Conservation (phyloP, 2,329 filamentous ascomycete species). For the Nemania abortiva region DNA sequence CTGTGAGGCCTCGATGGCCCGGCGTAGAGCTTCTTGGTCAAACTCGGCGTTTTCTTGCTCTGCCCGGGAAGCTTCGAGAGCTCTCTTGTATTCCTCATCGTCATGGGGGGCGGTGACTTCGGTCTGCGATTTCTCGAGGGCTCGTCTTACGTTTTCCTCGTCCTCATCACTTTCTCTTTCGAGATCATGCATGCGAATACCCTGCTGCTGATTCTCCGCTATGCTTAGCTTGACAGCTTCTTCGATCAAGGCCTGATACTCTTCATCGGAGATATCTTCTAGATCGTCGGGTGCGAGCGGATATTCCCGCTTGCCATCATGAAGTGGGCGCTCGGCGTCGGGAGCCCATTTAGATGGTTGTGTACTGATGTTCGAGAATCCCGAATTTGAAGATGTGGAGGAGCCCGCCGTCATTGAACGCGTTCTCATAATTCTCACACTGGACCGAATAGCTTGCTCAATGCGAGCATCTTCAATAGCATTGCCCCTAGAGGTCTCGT, state of each 20-base stretch:
- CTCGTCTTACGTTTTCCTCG: slow-evolving; percentile 43
- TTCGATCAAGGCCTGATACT: slow-evolving; percentile 68
- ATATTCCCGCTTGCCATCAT: slow-evolving; percentile 26
- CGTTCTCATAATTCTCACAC: slow-evolving; percentile 67
- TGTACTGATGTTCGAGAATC: slow-evolving; percentile 27
- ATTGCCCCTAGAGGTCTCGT: slow-evolving; percentile 77
- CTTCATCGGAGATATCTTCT: slow-evolving; percentile 64
- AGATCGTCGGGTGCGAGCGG: slow-evolving; percentile 53
- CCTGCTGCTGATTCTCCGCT: slow-evolving; percentile 44
- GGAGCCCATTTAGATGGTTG: slow-evolving; percentile 38
- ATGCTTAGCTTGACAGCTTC: slow-evolving; percentile 68
- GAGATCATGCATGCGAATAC: slow-evolving; percentile 41
- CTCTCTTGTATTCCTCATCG: slow-evolving; percentile 57
- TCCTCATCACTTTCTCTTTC: slow-evolving; percentile 41
- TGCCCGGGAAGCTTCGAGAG: slow-evolving; percentile 56
- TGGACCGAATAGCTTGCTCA: slow-evolving; percentile 79
- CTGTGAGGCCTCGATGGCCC: slow-evolving; percentile 58
- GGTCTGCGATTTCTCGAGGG: slow-evolving; percentile 45
- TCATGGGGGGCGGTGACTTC: slow-evolving; percentile 43
- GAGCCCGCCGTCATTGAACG: slow-evolving; percentile 45
- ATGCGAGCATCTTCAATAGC: slow-evolving; percentile 76
- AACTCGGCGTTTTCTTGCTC: slow-evolving; percentile 40
- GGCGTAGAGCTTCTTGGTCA: slow-evolving; percentile 54
- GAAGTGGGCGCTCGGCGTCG: slow-evolving; percentile 42
- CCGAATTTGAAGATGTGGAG: slow-evolving; percentile 34